Percentiles rank a stretch among this genome's conserved stretches.
phyloP scores from a whole-genome alignment of 1,284 basidiomycete species.

The Rhizoctonia solani region DNA sequence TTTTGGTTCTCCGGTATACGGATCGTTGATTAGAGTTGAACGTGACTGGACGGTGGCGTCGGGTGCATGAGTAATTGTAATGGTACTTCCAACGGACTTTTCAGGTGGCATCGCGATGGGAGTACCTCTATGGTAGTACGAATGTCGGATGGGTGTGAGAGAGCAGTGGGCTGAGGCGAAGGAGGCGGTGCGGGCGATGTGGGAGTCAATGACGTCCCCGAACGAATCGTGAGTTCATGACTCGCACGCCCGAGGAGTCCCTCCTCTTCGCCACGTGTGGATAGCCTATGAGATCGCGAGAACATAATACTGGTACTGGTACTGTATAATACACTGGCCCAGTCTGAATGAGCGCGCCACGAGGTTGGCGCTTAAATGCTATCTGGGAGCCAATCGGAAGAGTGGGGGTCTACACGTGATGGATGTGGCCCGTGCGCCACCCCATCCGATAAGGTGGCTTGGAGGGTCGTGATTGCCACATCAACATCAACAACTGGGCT shows the following conservation, averaged over 20 bases:
- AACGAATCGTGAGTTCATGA: slow-evolving; percentile 9
- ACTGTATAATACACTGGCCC: too few species aligned
- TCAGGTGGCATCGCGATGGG: background rate
- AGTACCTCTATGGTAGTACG: background rate
- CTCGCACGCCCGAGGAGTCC: background rate
- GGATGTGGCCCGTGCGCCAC: background rate
- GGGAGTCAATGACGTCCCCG: background rate
- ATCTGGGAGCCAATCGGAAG: background rate
- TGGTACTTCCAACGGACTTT: background rate
- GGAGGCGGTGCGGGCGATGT: background rate
- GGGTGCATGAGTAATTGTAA: background rate
- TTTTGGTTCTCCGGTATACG: slow-evolving; percentile 8
- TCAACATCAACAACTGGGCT: background rate
- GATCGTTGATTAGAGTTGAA: slow-evolving; percentile 1
- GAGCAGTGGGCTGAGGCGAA: slow-evolving; percentile 7
- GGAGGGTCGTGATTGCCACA: too few species aligned
- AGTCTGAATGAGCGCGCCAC: too few species aligned
- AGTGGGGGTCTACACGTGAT: background rate
- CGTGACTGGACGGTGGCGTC: background rate
- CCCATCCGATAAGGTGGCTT: background rate
- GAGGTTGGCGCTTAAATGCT: too few species aligned
- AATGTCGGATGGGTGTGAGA: background rate
- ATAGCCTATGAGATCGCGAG: background rate
- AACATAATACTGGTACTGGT: slow-evolving; percentile 1
- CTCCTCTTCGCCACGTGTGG: slow-evolving; percentile 22